These are phyloP conservation scores for Fusarium musae DNA, from an alignment of 2,329 filamentous ascomycete species.

Conservation along the genomic window DNA sequence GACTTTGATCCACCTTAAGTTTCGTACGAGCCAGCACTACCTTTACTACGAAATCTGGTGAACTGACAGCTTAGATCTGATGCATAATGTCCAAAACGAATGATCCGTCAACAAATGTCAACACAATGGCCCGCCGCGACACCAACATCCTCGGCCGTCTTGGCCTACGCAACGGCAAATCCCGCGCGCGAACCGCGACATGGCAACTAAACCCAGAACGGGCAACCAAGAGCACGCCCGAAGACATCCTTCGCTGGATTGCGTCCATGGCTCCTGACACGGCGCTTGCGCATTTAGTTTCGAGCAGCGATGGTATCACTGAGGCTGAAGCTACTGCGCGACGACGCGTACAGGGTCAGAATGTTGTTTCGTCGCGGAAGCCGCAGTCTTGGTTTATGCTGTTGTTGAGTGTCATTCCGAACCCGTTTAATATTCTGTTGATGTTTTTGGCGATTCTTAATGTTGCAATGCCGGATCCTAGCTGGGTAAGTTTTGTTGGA, in stretches of 20 bases:
- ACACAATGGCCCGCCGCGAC: neutral
- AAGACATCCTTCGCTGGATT: neutral
- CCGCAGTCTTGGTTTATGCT: constrained; percentile 6
- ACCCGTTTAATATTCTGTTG: constrained; percentile 2
- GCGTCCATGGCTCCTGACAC: neutral
- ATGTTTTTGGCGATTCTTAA: neutral
- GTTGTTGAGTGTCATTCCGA: neutral
- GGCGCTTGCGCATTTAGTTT: neutral
- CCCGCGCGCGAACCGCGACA: neutral
- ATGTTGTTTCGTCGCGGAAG: neutral
- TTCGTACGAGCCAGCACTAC: neutral
- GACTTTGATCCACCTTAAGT: constrained; percentile 6
- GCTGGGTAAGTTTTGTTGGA: neutral
- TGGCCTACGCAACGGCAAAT: neutral
- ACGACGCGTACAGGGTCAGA: neutral
- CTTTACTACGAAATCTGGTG: too few species aligned
- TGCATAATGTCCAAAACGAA: neutral
- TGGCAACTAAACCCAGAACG: neutral
- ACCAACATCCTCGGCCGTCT: neutral
- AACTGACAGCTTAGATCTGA: too few species aligned
- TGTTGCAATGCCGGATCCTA: constrained; percentile 1
- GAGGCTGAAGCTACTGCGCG: neutral
- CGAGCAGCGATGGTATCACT: neutral
- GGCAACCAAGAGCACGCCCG: neutral
- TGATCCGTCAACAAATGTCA: neutral